phyloP scores from a whole-genome alignment of 148 eudicot species.

The Camellia japonica region DNA sequence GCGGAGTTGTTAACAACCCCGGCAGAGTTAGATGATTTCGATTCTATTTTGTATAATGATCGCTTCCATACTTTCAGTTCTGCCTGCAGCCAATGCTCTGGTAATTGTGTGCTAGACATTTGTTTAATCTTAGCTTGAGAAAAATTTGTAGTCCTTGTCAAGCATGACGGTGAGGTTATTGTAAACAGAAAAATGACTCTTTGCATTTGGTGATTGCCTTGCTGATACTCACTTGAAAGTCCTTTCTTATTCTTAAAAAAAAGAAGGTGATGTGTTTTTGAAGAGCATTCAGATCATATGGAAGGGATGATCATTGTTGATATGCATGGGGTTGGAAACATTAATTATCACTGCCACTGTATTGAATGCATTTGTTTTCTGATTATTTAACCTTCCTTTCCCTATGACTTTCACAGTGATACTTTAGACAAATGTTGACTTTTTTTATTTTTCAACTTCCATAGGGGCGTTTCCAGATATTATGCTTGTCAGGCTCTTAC shows the following conservation, averaged over 20 bases:
- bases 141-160: neutral
- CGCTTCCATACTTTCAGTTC: neutral
- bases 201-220: neutral
- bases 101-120: neutral
- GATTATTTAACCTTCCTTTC: neutral
- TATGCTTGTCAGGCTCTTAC: constrained; percentile 88
- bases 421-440: neutral
- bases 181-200: neutral
- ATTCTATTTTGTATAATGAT: neutral
- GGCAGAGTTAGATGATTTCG: neutral
- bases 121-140: neutral
- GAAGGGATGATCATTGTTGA: neutral
- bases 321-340: neutral
- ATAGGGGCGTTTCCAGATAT: constrained; percentile 86
- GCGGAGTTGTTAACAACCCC: too few species aligned
- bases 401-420: neutral
- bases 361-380: neutral
- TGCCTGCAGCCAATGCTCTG: neutral
- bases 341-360: neutral
- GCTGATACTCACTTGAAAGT: neutral
- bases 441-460: constrained; percentile 12
- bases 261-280: neutral
- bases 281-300: neutral
- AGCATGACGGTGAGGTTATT: neutral
- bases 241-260: neutral